Percentiles rank a stretch among this genome's conserved stretches.
These are phyloP conservation scores for Chamaecyparis obtusa DNA, from an alignment of 75 land plant species.

Conservation along the genomic window DNA sequence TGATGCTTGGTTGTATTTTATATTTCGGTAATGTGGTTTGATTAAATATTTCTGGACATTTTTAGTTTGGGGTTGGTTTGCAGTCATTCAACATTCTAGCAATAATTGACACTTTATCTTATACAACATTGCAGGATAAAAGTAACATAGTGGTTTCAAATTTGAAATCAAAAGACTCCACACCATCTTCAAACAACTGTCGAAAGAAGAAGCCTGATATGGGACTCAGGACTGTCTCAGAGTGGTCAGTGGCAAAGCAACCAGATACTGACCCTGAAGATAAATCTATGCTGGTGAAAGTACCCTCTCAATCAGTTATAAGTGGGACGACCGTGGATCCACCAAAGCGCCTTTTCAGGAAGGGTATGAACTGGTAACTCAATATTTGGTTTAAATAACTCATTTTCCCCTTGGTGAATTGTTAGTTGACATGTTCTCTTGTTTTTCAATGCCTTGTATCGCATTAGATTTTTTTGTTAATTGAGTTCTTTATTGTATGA, in stretches of 20 bases:
- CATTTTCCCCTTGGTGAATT: background rate
- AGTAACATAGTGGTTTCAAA: background rate
- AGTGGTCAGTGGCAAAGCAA: constrained; percentile 7
- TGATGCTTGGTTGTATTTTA: background rate
- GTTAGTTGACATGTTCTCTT: background rate
- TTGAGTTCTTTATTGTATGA: background rate
- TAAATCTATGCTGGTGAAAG: background rate
- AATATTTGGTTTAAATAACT: background rate
- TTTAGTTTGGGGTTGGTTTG: background rate
- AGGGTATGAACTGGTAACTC: constrained; percentile 20
- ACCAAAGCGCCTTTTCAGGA: constrained; percentile 33
- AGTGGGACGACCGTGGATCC: constrained; percentile 22
- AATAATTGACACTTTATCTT: background rate
- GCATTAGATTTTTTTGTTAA: background rate
- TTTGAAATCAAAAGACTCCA: background rate
- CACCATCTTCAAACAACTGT: constrained; percentile 3
- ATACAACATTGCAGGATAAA: background rate
- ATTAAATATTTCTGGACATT: background rate
- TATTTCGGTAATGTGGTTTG: background rate
- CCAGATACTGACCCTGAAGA: constrained; percentile 7
- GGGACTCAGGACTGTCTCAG: constrained; percentile 4
- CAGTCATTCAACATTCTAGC: background rate
- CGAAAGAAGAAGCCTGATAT: constrained; percentile 7
- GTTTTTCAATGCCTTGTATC: background rate
- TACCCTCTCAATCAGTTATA: background rate